These are phyloP conservation scores for Pseudoperonospora humuli DNA, from an alignment of 352 stramenopile species.

Conservation along the genomic window DNA sequence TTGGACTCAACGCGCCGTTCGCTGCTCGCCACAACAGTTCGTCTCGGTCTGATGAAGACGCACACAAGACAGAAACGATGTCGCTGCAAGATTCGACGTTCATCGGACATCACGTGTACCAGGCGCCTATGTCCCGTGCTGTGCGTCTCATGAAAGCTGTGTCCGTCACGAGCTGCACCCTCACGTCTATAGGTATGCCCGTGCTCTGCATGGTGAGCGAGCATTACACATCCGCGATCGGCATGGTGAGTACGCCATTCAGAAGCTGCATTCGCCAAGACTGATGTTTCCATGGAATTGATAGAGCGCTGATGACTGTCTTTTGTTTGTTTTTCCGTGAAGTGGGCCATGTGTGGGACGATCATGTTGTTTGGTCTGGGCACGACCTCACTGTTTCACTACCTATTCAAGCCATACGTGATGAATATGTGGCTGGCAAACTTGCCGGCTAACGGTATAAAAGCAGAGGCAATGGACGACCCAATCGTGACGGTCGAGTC, in stretches of 20 bases:
- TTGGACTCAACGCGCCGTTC: background rate
- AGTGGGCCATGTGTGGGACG: conserved; percentile 85
- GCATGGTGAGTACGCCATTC: conserved; percentile 35
- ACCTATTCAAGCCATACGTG: conserved; percentile 83
- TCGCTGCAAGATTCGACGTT: background rate
- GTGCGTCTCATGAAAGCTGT: conserved; percentile 85
- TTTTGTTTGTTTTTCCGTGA: conserved; percentile 1
- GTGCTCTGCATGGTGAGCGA: conserved; percentile 63
- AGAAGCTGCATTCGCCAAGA: no score
- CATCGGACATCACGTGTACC: conserved; percentile 38
- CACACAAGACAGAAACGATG: conserved; percentile 2
- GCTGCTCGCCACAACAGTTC: conserved; percentile 14
- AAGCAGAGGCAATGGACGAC: conserved; percentile 17
- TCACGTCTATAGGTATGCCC: conserved; percentile 79
- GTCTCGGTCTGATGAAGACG: conserved; percentile 6
- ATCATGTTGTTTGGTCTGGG: conserved; percentile 83
- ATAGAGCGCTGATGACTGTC: conserved; percentile 1
- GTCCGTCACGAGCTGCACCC: conserved; percentile 71
- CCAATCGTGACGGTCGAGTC: conserved; percentile 56
- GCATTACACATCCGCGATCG: conserved; percentile 61
- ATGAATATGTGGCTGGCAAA: conserved; percentile 66
- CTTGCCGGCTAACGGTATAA: background rate
- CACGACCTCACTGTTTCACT: conserved; percentile 78
- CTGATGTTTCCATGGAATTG: background rate
- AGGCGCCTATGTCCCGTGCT: conserved; percentile 59